These are phyloP conservation scores for Cystoisospora suis DNA, from an alignment of 169 alveolate genomes.

Conservation along the genomic window DNA sequence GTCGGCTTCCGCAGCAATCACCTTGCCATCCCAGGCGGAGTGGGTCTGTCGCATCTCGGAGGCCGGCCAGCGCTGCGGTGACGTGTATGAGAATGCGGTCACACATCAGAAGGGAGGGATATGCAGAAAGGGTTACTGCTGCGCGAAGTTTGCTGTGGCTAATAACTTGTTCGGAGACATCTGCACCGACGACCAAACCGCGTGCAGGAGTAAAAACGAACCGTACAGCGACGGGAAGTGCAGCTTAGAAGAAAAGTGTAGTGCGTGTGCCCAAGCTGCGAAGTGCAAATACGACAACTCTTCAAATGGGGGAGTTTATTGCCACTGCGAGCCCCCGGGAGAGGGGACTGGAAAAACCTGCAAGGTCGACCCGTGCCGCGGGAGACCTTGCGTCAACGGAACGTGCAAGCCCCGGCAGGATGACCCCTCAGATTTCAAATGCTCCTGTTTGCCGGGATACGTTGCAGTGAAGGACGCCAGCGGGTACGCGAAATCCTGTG, in stretches of 20 bases:
- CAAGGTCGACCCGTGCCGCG: constrained; percentile 12
- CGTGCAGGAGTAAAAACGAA: background rate
- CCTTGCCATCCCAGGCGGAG: background rate
- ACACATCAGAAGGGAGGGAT: constrained; percentile 11
- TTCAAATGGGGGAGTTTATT: constrained; percentile 3
- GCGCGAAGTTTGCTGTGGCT: background rate
- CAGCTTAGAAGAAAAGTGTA: background rate
- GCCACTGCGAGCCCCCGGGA: background rate
- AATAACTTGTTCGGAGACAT: background rate
- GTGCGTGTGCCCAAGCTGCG: background rate
- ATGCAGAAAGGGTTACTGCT: background rate
- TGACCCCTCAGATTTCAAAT: background rate
- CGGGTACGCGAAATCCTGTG: background rate
- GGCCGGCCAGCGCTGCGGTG: constrained; percentile 29
- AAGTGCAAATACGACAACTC: background rate
- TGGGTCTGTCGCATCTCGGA: constrained; percentile 22
- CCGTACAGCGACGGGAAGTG: background rate
- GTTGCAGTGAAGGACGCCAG: background rate
- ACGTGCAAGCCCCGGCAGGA: background rate
- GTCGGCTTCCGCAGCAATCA: background rate
- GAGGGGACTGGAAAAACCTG: constrained; percentile 10
- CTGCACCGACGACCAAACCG: background rate
- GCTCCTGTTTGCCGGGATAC: constrained; percentile 5
- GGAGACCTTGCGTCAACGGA: constrained; percentile 28
- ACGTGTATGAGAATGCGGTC: constrained; percentile 6